Evolutionary conservation across 768 basidiomycete genomes (phyloP).

Genomic region (Lactifluus hygrophoroides): DNA sequence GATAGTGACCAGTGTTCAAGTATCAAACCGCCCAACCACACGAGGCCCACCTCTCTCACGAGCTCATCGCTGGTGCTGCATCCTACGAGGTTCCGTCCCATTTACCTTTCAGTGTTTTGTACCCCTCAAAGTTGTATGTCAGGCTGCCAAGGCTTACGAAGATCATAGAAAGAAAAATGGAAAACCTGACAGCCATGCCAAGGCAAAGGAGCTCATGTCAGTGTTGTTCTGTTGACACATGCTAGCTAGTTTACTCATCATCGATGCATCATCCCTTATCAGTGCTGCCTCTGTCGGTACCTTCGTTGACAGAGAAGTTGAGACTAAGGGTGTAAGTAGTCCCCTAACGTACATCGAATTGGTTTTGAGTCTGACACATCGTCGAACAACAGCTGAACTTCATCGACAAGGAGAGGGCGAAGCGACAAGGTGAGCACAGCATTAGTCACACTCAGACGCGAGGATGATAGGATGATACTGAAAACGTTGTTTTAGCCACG

Average conservation of each 20-base stretch:
- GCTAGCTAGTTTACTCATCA: no score
- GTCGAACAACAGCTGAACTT: slow-evolving; percentile 32
- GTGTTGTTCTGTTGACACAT: not conserved
- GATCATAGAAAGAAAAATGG: slow-evolving; percentile 44
- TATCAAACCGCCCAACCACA: not conserved
- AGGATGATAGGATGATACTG: not conserved
- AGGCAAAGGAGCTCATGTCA: slow-evolving; percentile 50
- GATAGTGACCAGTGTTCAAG: not conserved
- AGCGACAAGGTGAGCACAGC: slow-evolving; percentile 30
- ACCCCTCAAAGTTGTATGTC: not conserved
- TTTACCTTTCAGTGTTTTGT: not conserved
- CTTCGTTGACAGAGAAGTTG: slow-evolving; percentile 46
- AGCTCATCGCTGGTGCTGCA: not conserved
- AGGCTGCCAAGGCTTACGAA: slow-evolving; percentile 44
- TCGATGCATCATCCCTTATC: slow-evolving; percentile 4
- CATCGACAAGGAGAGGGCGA: slow-evolving; percentile 37
- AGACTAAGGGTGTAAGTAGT: slow-evolving; percentile 45
- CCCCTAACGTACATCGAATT: not conserved
- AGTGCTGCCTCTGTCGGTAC: slow-evolving; percentile 48
- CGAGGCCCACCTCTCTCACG: not conserved
- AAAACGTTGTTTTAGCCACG: not conserved
- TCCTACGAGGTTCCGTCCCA: not conserved
- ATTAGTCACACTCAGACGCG: not conserved
- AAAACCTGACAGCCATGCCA: slow-evolving; percentile 38
- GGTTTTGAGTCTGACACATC: no score